phyloP scores from a whole-genome alignment of 345 rosid species.

The Lagerstroemia speciosa region DNA sequence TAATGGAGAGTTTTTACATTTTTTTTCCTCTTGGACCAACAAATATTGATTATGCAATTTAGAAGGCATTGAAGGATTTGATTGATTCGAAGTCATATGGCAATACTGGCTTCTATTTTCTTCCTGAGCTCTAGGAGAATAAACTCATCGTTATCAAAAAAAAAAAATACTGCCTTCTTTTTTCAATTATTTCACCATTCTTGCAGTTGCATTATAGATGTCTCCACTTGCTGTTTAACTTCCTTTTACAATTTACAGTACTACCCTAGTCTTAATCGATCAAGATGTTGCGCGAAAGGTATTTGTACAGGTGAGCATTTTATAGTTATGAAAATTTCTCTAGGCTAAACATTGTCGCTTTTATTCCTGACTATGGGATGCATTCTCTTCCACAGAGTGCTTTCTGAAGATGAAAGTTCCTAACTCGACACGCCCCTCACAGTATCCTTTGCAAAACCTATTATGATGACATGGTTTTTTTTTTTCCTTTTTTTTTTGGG shows the following conservation, averaged over 20 bases:
- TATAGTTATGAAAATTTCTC: background rate
- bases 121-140: no score
- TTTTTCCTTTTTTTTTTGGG: background rate
- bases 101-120: no score
- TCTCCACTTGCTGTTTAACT: background rate
- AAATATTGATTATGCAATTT: background rate
- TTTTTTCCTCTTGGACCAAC: background rate
- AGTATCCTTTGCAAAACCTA: constrained; percentile 97
- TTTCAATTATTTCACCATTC: background rate
- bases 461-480: background rate
- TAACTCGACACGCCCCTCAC: constrained; percentile 80
- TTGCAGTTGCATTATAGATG: background rate
- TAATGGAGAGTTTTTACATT: background rate
- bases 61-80: background rate
- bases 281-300: constrained; percentile 93
- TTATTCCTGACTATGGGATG: background rate
- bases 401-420: constrained; percentile 99
- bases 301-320: constrained; percentile 76
- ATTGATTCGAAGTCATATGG: no score
- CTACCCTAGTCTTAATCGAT: constrained; percentile 95
- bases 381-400: constrained; percentile 57
- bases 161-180: background rate
- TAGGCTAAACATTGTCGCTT: background rate
- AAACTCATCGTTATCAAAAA: no score
- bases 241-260: constrained; percentile 32